phyloP scores from a whole-genome alignment of 1,139 yeast genomes.

The Lodderomyces elongisporus region DNA sequence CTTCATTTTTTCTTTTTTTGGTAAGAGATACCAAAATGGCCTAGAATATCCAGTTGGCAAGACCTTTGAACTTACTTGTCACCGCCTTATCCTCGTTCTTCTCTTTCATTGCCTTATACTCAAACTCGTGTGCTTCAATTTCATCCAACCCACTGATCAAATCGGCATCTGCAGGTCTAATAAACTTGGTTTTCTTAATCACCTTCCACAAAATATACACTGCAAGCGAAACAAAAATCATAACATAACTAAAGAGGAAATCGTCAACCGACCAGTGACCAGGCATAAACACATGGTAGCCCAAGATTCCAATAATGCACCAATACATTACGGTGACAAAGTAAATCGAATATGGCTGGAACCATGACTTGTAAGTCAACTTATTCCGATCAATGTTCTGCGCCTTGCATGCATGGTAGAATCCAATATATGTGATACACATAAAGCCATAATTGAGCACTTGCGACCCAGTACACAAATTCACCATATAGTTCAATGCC shows the following conservation, averaged over 20 bases:
- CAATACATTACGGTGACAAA: constrained; percentile 28
- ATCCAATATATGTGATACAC: constrained; percentile 24
- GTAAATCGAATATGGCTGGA: constrained; percentile 30
- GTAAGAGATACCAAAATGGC: too few relatives aligned
- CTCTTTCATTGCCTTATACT: constrained; percentile 27
- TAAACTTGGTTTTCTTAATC: constrained; percentile 20
- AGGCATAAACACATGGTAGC: constrained; percentile 33
- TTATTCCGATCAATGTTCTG: constrained; percentile 33
- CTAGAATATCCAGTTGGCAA: constrained; percentile 3
- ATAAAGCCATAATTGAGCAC: constrained; percentile 27
- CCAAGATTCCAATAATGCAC: constrained; percentile 34
- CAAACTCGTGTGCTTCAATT: constrained; percentile 38
- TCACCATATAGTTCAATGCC: constrained; percentile 27
- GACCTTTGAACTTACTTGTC: constrained; percentile 1
- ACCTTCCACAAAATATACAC: constrained; percentile 33
- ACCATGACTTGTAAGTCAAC: constrained; percentile 29
- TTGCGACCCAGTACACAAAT: constrained; percentile 21
- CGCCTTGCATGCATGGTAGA: constrained; percentile 22
- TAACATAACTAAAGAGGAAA: constrained; percentile 41
- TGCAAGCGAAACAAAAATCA: constrained; percentile 24
- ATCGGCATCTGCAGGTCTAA: constrained; percentile 30
- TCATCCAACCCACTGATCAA: constrained; percentile 29
- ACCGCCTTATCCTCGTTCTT: constrained; percentile 1
- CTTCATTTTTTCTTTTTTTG: too few relatives aligned
- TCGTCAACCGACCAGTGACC: constrained; percentile 29